phyloP scores from a whole-genome alignment of 306 rosid genomes.

The Vigna reflexopilosa region DNA sequence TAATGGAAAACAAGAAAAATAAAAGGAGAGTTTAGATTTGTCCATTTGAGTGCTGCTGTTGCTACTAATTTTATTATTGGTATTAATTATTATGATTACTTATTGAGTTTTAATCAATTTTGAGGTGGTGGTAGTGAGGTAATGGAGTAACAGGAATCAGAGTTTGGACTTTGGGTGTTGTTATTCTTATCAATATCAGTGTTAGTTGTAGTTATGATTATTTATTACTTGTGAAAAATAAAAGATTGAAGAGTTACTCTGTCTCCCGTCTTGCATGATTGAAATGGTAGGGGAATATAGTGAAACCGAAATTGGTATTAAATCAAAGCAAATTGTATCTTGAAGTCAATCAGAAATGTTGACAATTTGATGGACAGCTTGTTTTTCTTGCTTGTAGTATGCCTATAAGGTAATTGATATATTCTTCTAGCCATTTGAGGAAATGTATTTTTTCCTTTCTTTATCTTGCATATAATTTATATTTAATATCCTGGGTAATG shows the following conservation, averaged over 20 bases:
- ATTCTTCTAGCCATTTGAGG: constrained; percentile 13
- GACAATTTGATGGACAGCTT: constrained; percentile 11
- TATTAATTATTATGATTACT: constrained; percentile 3
- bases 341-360: constrained; percentile 12
- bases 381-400: constrained; percentile 25
- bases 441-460: background rate
- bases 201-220: background rate
- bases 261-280: constrained; percentile 4
- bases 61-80: background rate
- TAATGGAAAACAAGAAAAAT: background rate
- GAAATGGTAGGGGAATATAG: constrained; percentile 36
- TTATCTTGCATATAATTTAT: constrained; percentile 19
- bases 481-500: constrained; percentile 28
- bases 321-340: constrained; percentile 3
- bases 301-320: background rate
- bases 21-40: background rate
- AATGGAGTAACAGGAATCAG: background rate
- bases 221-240: constrained; percentile 2
- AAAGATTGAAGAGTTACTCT: constrained; percentile 6
- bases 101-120: background rate
- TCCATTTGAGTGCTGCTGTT: constrained; percentile 16
- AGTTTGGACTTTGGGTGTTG: constrained; percentile 12
- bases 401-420: constrained; percentile 10
- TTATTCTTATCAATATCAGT: background rate
- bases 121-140: background rate